Evolutionary conservation across 1,284 basidiomycete genomes (phyloP).

Genomic region (Erythrobasidium hasegawianum): DNA sequence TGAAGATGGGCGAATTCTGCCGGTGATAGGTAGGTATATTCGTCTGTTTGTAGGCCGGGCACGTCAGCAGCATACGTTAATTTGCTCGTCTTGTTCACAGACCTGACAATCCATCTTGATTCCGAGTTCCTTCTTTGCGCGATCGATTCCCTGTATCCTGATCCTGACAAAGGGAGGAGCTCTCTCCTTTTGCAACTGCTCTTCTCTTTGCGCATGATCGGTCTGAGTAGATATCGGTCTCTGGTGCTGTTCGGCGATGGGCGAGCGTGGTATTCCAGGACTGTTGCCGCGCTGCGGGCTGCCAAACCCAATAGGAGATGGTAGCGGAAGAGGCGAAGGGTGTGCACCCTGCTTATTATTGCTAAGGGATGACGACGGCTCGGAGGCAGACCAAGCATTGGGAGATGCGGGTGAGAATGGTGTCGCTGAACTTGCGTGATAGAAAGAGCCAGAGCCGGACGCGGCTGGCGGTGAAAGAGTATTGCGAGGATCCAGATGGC

Average conservation of each 20-base stretch:
- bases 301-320: conserved; percentile 3
- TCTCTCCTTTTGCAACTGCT: conserved; percentile 8
- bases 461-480: not conserved
- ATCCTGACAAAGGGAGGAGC: conserved; percentile 57
- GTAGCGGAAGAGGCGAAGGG: conserved; percentile 20
- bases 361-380: not conserved
- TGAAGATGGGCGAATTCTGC: conserved; percentile 35
- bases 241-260: conserved; percentile 17
- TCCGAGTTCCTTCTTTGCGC: conserved; percentile 86
- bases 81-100: conserved; percentile 19
- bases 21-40: conserved; percentile 87
- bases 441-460: not conserved
- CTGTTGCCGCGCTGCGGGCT: conserved; percentile 4
- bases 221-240: conserved; percentile 3
- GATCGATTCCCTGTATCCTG: conserved; percentile 79
- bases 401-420: conserved; percentile 15
- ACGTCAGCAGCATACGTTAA: not conserved
- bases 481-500: not conserved
- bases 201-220: not conserved
- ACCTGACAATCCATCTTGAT: conserved; percentile 90
- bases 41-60: conserved; percentile 58
- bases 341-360: not conserved
- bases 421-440: not conserved
- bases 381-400: conserved; percentile 31
- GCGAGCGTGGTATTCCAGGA: conserved; percentile 29